Conservation (phyloP, 2,329 filamentous ascomycete genomes). For the Pseudodiploospora longispora region DNA sequence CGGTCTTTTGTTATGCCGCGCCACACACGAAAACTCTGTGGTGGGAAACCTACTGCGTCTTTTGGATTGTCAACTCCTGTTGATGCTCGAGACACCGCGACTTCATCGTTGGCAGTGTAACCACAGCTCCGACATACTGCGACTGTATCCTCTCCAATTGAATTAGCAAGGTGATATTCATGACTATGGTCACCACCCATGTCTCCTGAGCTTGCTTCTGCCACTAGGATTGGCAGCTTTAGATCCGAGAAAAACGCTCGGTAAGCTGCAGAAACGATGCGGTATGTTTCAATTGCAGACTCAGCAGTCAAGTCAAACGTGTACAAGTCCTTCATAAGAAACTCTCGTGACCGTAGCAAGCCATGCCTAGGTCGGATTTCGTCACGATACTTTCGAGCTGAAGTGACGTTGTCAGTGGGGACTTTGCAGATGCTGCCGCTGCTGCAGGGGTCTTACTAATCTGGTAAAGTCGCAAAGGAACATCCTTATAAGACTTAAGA, state of each 20-base stretch:
- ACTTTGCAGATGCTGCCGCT: too few relatives aligned
- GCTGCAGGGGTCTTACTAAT: conserved; percentile 51
- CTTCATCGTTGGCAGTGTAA: conserved; percentile 80
- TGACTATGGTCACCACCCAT: conserved; percentile 93
- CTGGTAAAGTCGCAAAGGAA: conserved; percentile 85
- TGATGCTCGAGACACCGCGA: conserved; percentile 42
- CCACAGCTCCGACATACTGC: conserved; percentile 66
- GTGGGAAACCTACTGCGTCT: not conserved
- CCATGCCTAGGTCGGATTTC: conserved; percentile 84
- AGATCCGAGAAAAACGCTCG: conserved; percentile 71
- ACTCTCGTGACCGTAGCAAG: conserved; percentile 79
- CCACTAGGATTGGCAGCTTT: conserved; percentile 74
- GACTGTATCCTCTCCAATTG: conserved; percentile 78
- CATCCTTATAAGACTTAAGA: conserved; percentile 73
- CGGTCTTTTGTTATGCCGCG: conserved; percentile 60
- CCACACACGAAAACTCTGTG: conserved; percentile 37
- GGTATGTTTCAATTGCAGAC: conserved; percentile 73
- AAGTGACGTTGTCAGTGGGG: conserved; percentile 11
- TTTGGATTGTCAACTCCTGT: not conserved
- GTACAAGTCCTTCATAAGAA: conserved; percentile 97
- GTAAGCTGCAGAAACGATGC: conserved; percentile 66
- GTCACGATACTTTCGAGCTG: conserved; percentile 88
- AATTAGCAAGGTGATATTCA: conserved; percentile 80
- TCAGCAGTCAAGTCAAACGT: conserved; percentile 70
- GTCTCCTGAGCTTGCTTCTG: conserved; percentile 86